phyloP scores from a whole-genome alignment of 495 filamentous ascomycete species.

The Trichocladium uniseriatum region DNA sequence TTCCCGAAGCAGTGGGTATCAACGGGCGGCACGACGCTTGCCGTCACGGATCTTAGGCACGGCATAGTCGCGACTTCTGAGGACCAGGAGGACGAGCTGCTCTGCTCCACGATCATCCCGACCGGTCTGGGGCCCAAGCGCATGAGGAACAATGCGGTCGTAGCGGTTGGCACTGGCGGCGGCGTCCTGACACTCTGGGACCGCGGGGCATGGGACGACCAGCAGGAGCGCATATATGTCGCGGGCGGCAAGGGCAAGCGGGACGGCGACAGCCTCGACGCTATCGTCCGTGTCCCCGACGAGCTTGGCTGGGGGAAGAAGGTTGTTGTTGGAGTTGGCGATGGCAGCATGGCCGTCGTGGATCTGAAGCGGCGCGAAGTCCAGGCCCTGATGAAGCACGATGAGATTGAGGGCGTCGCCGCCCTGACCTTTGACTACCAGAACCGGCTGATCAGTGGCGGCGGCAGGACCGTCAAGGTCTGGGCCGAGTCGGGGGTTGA shows the following conservation, averaged over 20 bases:
- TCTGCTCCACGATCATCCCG: slow-evolving; percentile 65
- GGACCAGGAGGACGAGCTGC: slow-evolving; percentile 86
- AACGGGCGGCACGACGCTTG: slow-evolving; percentile 81
- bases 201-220: slow-evolving; percentile 85
- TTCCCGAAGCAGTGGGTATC: slow-evolving; percentile 88
- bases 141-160: slow-evolving; percentile 59
- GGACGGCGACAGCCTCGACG: slow-evolving; percentile 59
- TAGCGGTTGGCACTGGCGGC: slow-evolving; percentile 66
- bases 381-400: slow-evolving; percentile 50
- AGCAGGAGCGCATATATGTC: slow-evolving; percentile 77
- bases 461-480: slow-evolving; percentile 73
- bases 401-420: slow-evolving; percentile 75
- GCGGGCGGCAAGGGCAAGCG: slow-evolving; percentile 50
- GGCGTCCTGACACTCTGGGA: slow-evolving; percentile 91
- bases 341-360: slow-evolving; percentile 48
- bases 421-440: slow-evolving; percentile 71
- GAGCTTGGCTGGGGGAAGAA: slow-evolving; percentile 56
- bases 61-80: slow-evolving; percentile 79
- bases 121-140: slow-evolving; percentile 51
- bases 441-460: slow-evolving; percentile 77
- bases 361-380: slow-evolving; percentile 37
- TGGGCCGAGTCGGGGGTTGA: slow-evolving; percentile 48
- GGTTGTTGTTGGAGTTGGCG: slow-evolving; percentile 65
- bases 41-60: slow-evolving; percentile 75
- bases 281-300: slow-evolving; percentile 56